These are phyloP conservation scores for Geotrichum australiense DNA, from an alignment of 1,139 yeast species.

Conservation along the genomic window DNA sequence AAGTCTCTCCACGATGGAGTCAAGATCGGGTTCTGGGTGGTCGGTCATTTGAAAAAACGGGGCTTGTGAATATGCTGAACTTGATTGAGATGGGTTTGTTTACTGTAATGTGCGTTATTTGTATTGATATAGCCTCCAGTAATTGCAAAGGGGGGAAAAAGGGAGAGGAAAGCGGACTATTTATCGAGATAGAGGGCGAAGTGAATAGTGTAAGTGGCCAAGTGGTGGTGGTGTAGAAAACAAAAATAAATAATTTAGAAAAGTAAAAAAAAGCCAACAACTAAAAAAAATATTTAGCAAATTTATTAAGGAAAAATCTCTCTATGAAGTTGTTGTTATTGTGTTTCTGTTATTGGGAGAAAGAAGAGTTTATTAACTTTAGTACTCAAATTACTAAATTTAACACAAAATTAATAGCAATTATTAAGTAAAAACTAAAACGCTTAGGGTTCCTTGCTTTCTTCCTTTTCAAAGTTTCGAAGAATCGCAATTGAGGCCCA, in stretches of 20 bases:
- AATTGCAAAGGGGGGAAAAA: background rate
- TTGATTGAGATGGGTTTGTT: no score
- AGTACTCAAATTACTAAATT: no score
- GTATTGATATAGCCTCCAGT: no score
- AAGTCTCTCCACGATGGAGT: conserved; percentile 92
- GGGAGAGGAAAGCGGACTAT: background rate
- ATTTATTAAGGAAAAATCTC: no score
- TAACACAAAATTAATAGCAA: no score
- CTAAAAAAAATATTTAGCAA: conserved; percentile 2
- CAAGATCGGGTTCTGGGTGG: conserved; percentile 88
- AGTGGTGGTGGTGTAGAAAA: conserved; percentile 7
- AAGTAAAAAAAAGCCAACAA: conserved; percentile 3
- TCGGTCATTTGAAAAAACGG: conserved; percentile 39
- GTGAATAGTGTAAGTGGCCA: background rate
- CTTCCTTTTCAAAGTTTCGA: no score
- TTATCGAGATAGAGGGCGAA: background rate
- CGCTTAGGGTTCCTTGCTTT: no score
- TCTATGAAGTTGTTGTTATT: conserved; percentile 1
- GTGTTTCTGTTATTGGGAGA: background rate
- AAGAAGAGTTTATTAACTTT: no score
- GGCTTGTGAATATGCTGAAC: no score
- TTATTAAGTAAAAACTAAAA: no score
- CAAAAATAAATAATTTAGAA: conserved; percentile 3
- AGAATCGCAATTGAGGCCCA: no score
- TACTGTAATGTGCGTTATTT: no score